These are phyloP conservation scores for Trapa incisa DNA, from an alignment of 345 rosid species.

Conservation along the genomic window DNA sequence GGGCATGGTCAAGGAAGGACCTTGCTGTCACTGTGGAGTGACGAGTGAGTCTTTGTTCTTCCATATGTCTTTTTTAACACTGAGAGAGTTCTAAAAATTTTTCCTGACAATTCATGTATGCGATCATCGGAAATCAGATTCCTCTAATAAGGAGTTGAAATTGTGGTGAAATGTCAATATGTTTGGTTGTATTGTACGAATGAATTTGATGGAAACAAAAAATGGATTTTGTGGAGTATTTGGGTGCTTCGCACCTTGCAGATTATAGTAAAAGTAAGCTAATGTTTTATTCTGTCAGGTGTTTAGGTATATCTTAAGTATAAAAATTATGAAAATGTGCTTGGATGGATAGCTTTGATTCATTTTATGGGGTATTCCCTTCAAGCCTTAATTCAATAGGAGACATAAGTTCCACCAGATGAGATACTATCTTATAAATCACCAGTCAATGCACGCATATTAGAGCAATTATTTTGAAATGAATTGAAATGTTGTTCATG, in stretches of 20 bases:
- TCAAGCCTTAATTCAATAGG: not conserved
- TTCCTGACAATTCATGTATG: too few species aligned
- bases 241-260: not conserved
- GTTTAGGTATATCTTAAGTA: not conserved
- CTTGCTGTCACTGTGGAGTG: slow-evolving; percentile 98
- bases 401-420: not conserved
- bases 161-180: not conserved
- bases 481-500: too few species aligned
- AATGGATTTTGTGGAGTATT: not conserved
- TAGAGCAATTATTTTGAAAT: not conserved
- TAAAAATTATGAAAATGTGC: not conserved
- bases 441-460: not conserved
- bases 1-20: slow-evolving; percentile 90
- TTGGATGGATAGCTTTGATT: not conserved
- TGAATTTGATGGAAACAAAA: too few species aligned
- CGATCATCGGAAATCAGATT: not conserved
- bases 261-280: not conserved
- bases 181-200: not conserved
- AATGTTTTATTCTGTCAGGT: not conserved
- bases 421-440: not conserved
- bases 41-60: slow-evolving; percentile 72
- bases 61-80: too few species aligned
- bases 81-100: too few species aligned
- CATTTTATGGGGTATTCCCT: not conserved
- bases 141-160: not conserved